Base-by-base conservation (phyloP, 2,329 filamentous ascomycete genomes). In the Elsinoe arachidis region DNA sequence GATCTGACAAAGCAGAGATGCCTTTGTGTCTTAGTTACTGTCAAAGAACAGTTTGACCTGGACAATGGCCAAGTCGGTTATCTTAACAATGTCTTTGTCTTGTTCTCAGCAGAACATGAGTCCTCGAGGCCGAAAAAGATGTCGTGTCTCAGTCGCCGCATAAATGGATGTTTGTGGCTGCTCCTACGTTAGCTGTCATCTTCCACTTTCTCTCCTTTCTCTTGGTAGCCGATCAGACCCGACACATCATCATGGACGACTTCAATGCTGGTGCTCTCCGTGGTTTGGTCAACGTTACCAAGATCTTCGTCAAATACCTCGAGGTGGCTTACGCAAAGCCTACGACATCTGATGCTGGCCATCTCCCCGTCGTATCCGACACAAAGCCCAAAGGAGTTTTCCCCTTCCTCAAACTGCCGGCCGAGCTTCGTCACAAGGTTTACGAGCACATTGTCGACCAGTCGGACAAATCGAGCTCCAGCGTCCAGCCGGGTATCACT, bases 371-470 rank as follows among this genome's bases (percentile, higher is more conserved):
- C 7, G 26, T 30, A 30, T 4, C 9, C 7, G 26, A 30, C 5
- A 5, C 3, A 30, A 30, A 7, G 12, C 26, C 30, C 6, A 26
- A 34, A 11, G 46, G 46, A 17, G 11, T 15, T 12, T 54, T 54
- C 54, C 19, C 54, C 5, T 56, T 56, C 39, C 21, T 56, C 21
- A 30, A 56, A 10, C 41, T 56, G 17, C 38, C 54, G 14, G 38
- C 54, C 14, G 54, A 56, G 41, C 23, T 56, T 14, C 37, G 54
- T 26, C 5, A 26, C 23, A 47, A 47, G 38, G 19, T 56, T 6
- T 56, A 56, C 19, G 43, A 43, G 37, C 51, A 54, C 34, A 14
- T 26, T 15, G n/a, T 51, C 14, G 15, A 11, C 14, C 12, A 35
- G 46, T 34, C 26, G 5, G 26, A 30, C 15, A 5, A 33, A 11